Evolutionary conservation across 2,329 filamentous ascomycete species (phyloP).

Genomic region (Diaporthe sp.): DNA sequence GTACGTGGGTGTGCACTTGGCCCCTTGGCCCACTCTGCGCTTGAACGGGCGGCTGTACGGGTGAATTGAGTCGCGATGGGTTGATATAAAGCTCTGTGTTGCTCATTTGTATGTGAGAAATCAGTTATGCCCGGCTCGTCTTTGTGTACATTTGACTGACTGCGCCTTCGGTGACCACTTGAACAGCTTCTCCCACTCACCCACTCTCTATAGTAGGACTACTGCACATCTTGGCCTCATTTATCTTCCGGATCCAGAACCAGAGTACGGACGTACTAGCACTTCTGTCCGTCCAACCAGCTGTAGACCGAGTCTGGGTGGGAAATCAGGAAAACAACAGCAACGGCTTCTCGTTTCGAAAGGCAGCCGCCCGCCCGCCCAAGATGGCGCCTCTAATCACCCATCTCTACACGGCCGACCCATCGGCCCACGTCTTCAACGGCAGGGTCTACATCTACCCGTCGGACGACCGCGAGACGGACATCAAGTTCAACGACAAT

Average conservation of each 20-base stretch:
- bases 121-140: background rate
- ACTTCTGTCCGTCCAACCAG: background rate
- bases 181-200: background rate
- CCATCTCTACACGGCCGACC: slow-evolving; percentile 84
- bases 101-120: background rate
- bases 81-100: slow-evolving; percentile 15
- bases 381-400: slow-evolving; percentile 74
- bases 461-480: slow-evolving; percentile 82
- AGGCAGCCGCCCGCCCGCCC: slow-evolving; percentile 38
- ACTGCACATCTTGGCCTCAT: background rate
- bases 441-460: slow-evolving; percentile 83
- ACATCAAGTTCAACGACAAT: slow-evolving; percentile 84
- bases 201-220: too few species aligned
- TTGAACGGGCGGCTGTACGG: slow-evolving; percentile 21
- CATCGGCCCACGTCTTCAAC: slow-evolving; percentile 85
- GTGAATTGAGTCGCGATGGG: slow-evolving; percentile 20
- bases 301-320: background rate
- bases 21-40: slow-evolving; percentile 16
- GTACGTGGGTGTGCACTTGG: background rate
- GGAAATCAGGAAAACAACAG: background rate
- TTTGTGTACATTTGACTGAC: background rate
- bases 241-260: background rate
- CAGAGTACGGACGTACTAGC: background rate
- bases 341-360: slow-evolving; percentile 44
- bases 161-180: background rate